Evolutionary conservation across 352 stramenopile species (phyloP).

Genomic region (Thalassiosira hispida): DNA sequence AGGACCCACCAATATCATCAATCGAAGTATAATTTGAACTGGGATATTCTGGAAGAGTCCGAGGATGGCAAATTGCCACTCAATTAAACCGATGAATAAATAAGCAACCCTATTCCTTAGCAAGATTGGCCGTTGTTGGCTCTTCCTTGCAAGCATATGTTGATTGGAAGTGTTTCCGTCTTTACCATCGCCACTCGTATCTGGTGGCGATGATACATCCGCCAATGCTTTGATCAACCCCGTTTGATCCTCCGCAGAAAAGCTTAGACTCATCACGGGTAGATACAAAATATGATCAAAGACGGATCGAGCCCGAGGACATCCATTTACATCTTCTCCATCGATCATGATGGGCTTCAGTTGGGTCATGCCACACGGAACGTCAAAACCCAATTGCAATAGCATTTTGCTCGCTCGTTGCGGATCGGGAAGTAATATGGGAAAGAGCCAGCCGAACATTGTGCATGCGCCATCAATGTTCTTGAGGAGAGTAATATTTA

Average conservation of each 20-base stretch:
- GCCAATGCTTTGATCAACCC: slow-evolving; percentile 34
- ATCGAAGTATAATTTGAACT: slow-evolving; percentile 13
- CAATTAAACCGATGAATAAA: slow-evolving; percentile 11
- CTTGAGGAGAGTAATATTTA: slow-evolving; percentile 26
- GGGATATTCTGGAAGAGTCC: slow-evolving; percentile 18
- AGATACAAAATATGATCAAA: slow-evolving; percentile 61
- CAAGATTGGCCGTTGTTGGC: not conserved
- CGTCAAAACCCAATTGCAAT: slow-evolving; percentile 67
- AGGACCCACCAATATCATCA: slow-evolving; percentile 9
- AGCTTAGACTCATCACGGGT: slow-evolving; percentile 38
- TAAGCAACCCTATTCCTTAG: not conserved
- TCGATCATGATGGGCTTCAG: slow-evolving; percentile 54
- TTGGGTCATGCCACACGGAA: slow-evolving; percentile 71
- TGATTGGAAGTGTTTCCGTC: not conserved
- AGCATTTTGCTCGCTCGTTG: slow-evolving; percentile 30
- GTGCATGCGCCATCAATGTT: slow-evolving; percentile 7
- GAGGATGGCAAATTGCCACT: slow-evolving; percentile 38
- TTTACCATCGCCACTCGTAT: not conserved
- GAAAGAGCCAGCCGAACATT: slow-evolving; percentile 78
- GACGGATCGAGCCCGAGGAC: slow-evolving; percentile 11
- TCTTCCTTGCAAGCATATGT: not conserved
- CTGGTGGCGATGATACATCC: slow-evolving; percentile 3
- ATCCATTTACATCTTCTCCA: slow-evolving; percentile 2
- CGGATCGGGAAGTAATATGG: slow-evolving; percentile 54
- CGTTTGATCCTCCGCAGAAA: slow-evolving; percentile 26